Evolutionary conservation across 805 yeast genomes (phyloP).

Genomic region (Priceomyces fermenticarens): DNA sequence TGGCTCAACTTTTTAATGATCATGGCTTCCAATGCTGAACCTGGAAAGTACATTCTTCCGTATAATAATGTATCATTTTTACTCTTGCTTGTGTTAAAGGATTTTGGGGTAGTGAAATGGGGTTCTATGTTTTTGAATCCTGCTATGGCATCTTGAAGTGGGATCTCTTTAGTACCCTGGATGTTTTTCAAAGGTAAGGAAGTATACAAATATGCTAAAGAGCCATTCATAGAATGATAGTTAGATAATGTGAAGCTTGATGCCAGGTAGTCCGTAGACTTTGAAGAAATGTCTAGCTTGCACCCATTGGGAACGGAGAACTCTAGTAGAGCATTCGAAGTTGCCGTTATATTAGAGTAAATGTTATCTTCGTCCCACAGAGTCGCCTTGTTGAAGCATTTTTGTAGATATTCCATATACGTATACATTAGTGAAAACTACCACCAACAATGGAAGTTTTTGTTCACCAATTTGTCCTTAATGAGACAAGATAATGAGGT

Average conservation of each 20-base stretch:
- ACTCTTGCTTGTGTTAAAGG: constrained; percentile 2
- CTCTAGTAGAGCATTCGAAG: constrained; percentile 66
- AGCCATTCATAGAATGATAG: constrained; percentile 66
- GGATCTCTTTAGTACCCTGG: constrained; percentile 47
- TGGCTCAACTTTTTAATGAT: constrained; percentile 58
- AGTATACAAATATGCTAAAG: constrained; percentile 77
- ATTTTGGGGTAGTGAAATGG: constrained; percentile 14
- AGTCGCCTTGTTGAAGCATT: constrained; percentile 65
- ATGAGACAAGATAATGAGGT: neutral
- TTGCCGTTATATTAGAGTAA: constrained; percentile 71
- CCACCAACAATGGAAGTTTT: too few species aligned
- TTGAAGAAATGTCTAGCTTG: constrained; percentile 64
- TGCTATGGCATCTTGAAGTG: constrained; percentile 64
- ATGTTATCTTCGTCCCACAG: constrained; percentile 79
- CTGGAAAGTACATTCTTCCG: constrained; percentile 88
- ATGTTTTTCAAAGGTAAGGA: constrained; percentile 55
- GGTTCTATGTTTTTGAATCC: constrained; percentile 65
- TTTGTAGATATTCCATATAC: constrained; percentile 84
- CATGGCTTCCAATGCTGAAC: constrained; percentile 86
- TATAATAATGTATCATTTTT: constrained; percentile 52
- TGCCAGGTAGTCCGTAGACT: constrained; percentile 65
- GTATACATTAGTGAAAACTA: constrained; percentile 49
- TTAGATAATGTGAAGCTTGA: constrained; percentile 71
- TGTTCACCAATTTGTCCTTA: too few species aligned
- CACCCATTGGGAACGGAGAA: constrained; percentile 70